Evolutionary conservation across 768 basidiomycete species (phyloP).

Genomic region (Lactarius evosmus): DNA sequence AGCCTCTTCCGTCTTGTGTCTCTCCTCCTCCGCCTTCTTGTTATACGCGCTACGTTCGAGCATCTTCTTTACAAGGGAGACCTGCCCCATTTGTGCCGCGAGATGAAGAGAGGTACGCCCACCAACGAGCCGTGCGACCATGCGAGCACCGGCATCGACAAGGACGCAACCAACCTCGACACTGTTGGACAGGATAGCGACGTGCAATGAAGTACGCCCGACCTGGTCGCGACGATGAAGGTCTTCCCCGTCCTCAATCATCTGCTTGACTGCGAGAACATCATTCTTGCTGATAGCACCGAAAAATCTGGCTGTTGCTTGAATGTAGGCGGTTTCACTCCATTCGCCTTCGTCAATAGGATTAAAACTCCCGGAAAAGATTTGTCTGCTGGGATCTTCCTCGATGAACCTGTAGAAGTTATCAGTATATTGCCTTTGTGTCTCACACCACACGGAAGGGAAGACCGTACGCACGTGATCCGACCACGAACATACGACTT

Average conservation of each 20-base stretch:
- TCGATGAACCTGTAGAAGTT: conserved; percentile 46
- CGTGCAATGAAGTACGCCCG: conserved; percentile 57
- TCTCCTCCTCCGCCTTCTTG: conserved; percentile 30
- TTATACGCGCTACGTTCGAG: conserved; percentile 46
- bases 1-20: conserved; percentile 24
- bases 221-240: conserved; percentile 58
- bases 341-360: conserved; percentile 67
- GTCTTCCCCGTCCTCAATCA: conserved; percentile 45
- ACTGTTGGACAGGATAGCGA: conserved; percentile 49
- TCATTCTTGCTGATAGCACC: conserved; percentile 50
- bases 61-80: conserved; percentile 46
- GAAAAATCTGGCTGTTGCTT: conserved; percentile 53
- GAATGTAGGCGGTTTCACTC: conserved; percentile 59
- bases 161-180: conserved; percentile 48
- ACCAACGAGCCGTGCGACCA: conserved; percentile 54
- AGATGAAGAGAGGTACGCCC: conserved; percentile 55
- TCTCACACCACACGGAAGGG: not conserved
- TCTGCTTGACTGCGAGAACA: conserved; percentile 37
- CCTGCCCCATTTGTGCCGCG: conserved; percentile 48
- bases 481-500: conserved; percentile 48
- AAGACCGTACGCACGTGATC: not conserved
- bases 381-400: conserved; percentile 60
- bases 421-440: not conserved
- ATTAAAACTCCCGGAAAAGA: conserved; percentile 59
- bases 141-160: conserved; percentile 53